Evolutionary conservation across 129 eudicot species (phyloP), one percentile per base, ranked within the genome.

Genomic region (Flaveria ramosissima): DNA sequence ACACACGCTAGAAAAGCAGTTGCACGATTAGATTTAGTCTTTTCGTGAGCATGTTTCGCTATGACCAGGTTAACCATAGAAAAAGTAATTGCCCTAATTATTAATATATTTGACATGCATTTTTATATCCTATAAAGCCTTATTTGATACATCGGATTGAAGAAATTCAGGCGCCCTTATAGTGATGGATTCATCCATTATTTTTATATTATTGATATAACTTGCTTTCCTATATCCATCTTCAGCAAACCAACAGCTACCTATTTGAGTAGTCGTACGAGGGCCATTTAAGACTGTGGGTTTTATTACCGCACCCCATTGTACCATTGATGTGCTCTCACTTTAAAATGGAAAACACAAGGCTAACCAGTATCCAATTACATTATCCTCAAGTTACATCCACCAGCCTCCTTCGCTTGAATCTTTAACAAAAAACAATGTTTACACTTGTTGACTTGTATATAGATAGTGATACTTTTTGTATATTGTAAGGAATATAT

Each of bases 291-390:
- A 74, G 72, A 69, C 83, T 20, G 88, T 81, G 86, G 89, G 87
- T 55, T 85, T 90, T 30, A 92, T 90, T 62, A 89, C 97, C 1
- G 92, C 97, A n/a, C 97, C 97, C 95, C 95, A 92, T 62, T 92
- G 88, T 10, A 92, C 77, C 83, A 82, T 77, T n/a, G 92, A 81
- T 1, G 97, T 92, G 42, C 87, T 84, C 32, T 89, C 92, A 2
- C 77, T 46, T 41, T 89, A 71, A 81, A 87, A 77, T 2, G 92
- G 81, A 73, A 89, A 89, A 59, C 89, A 23, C 39, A 50, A 77
- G 9, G 86, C 80, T 14, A 92, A 92, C 97, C 92, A 87, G 47
- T 91, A 91, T 39, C 97, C 97, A 7, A 91, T 47, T 45, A 88
- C 93, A 50, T 89, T 67, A 67, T 78, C 84, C 48, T 90, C 95